Percentiles rank a stretch among this genome's conserved stretches.
Evolutionary conservation across 1,284 basidiomycete genomes (phyloP).

Genomic region (Leccinum fallax): DNA sequence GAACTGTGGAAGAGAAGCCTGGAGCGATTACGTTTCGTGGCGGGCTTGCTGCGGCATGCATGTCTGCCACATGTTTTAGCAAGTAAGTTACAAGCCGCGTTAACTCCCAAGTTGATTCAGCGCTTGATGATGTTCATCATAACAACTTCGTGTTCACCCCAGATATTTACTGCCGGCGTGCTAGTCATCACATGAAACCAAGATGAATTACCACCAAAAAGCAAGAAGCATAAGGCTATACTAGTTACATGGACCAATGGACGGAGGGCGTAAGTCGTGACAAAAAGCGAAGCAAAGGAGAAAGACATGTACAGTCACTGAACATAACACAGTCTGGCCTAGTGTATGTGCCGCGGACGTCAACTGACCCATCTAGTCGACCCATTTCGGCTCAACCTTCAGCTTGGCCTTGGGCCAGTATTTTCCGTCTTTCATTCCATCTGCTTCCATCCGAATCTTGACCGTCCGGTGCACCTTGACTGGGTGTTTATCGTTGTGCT

Average conservation of each 20-base stretch:
- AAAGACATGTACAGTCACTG: neutral
- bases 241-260: neutral
- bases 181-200: neutral
- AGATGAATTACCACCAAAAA: neutral
- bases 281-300: neutral
- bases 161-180: too few species aligned
- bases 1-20: too few species aligned
- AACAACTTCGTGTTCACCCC: too few species aligned
- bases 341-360: too few species aligned
- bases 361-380: conserved; percentile 31
- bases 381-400: conserved; percentile 42
- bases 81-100: neutral
- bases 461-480: conserved; percentile 56
- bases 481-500: conserved; percentile 38
- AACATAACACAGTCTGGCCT: neutral
- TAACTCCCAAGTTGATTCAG: neutral
- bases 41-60: neutral
- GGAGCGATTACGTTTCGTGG: neutral
- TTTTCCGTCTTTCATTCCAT: conserved; percentile 35
- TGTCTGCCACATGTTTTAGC: neutral
- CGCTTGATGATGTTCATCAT: neutral
- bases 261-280: neutral
- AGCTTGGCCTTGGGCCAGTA: conserved; percentile 50
- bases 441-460: conserved; percentile 49
- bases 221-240: neutral